These are phyloP conservation scores for Cicer pinnatifidum DNA, from an alignment of 306 rosid species.

Conservation along the genomic window DNA sequence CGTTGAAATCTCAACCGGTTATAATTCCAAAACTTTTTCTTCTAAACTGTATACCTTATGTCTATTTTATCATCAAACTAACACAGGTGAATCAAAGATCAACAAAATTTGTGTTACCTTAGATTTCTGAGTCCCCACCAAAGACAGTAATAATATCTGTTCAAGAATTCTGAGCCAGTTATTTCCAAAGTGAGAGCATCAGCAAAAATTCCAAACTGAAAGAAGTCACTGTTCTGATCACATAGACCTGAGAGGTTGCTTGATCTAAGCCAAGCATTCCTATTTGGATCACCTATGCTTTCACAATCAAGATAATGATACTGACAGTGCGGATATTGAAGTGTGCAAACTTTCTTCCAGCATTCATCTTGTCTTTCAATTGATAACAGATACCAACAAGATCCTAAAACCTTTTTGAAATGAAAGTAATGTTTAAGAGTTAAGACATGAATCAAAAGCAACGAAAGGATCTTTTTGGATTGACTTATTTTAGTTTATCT, in stretches of 20 bases:
- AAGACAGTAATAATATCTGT: slow-evolving; percentile 56
- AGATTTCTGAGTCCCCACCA: slow-evolving; percentile 62
- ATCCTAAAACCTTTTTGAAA: slow-evolving; percentile 58
- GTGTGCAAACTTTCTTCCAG: slow-evolving; percentile 62
- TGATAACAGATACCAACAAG: slow-evolving; percentile 60
- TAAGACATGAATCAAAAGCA: slow-evolving; percentile 23
- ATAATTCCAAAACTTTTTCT: too few relatives aligned
- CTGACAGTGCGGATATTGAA: slow-evolving; percentile 46
- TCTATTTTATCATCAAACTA: not conserved
- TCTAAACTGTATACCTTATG: not conserved
- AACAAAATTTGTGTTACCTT: slow-evolving; percentile 44
- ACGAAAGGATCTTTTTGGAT: not conserved
- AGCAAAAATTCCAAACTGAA: slow-evolving; percentile 59
- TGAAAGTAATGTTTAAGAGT: not conserved
- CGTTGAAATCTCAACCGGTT: too few relatives aligned
- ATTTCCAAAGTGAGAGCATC: slow-evolving; percentile 51
- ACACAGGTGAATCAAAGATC: slow-evolving; percentile 7
- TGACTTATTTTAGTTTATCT: too few relatives aligned
- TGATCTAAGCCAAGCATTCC: slow-evolving; percentile 55
- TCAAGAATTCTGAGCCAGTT: slow-evolving; percentile 53
- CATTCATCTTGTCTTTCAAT: slow-evolving; percentile 64
- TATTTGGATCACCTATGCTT: slow-evolving; percentile 42
- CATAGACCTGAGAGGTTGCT: slow-evolving; percentile 61
- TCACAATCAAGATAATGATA: slow-evolving; percentile 54
- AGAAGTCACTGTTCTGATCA: slow-evolving; percentile 48